phyloP scores from a whole-genome alignment of 2,329 filamentous ascomycete species.

The Penicillium hesseltinei region DNA sequence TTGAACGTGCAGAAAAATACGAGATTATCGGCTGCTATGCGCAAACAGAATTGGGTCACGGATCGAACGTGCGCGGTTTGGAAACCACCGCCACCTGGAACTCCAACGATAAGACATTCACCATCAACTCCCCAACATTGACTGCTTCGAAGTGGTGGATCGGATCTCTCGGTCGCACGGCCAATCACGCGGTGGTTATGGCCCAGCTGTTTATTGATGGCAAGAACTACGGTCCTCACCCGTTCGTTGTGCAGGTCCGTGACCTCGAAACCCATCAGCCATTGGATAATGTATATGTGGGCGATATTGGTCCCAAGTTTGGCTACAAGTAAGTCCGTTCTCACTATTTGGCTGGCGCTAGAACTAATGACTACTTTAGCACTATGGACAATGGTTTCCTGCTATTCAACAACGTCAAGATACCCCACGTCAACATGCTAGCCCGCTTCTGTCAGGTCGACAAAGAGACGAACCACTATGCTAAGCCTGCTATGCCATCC shows the following conservation, averaged over 20 bases:
- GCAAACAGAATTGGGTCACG: slow-evolving; percentile 77
- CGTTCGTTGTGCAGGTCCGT: slow-evolving; percentile 73
- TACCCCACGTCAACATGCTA: slow-evolving; percentile 73
- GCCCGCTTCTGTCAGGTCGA: slow-evolving; percentile 69
- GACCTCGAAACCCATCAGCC: slow-evolving; percentile 68
- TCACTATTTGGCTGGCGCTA: background rate
- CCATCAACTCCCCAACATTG: slow-evolving; percentile 68
- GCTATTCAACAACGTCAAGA: slow-evolving; percentile 72
- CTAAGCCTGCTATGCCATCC: slow-evolving; percentile 63
- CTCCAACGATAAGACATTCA: slow-evolving; percentile 69
- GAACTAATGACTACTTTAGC: slow-evolving; percentile 28
- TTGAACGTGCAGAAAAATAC: slow-evolving; percentile 66
- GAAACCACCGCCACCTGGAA: slow-evolving; percentile 75
- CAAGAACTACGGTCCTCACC: slow-evolving; percentile 70
- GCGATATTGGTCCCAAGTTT: slow-evolving; percentile 78
- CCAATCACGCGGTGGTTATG: slow-evolving; percentile 76
- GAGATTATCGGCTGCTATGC: slow-evolving; percentile 76
- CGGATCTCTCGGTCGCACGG: slow-evolving; percentile 70
- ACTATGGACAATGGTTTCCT: slow-evolving; percentile 82
- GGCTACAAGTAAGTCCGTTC: slow-evolving; percentile 59
- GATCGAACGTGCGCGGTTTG: slow-evolving; percentile 71
- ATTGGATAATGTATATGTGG: slow-evolving; percentile 68
- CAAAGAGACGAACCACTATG: slow-evolving; percentile 65
- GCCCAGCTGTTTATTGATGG: slow-evolving; percentile 70
- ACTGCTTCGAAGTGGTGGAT: slow-evolving; percentile 86